Base-by-base conservation (phyloP, 2,329 filamentous ascomycete genomes). In the Grosmannia serpens region DNA sequence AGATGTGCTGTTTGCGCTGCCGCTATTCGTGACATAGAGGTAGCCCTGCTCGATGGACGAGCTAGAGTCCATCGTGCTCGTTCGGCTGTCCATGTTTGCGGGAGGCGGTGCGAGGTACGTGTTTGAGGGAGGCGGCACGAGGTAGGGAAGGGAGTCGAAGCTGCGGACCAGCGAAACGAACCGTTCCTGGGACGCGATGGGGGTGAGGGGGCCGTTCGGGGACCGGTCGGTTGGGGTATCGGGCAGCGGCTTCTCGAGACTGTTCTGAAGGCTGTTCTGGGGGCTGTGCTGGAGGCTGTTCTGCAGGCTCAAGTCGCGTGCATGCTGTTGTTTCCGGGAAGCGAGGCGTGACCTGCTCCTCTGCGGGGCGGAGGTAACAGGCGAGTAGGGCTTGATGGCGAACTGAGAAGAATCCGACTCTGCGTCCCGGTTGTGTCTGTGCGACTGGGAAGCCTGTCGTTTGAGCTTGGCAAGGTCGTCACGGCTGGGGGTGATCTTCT, bases 211-310 rank as follows among this genome's bases (percentile, higher is more conserved):
- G 58, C 68, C 69, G 57, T 64, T 64, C 33, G 70, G 70, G 20
- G 67, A 74, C 53, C 69, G 69, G 57, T 65, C 53, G n/a, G 58
- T 49, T 13, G 60, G 79, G 27, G 79, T 74, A 61, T 77, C 74
- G 41, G 80, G 81, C 26, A 83, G 68, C 54, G 81, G 80, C 67
- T 84, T 84, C 64, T 76, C 75, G 62, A 83, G 78, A 64, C 79
- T 83, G 59, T 78, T 72, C 65, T 81, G 79, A 54, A 83, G 69
- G 63, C 76, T 83, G n/a, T n/a, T n/a, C n/a, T n/a, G n/a, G n/a
- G n/a, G n/a, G n/a, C n/a, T n/a, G n/a, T n/a, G n/a, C 64, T 76
- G 75, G 62, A 83, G 78, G 64, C 79, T 83, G 59, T 78, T 72
- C 65, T 81, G 79, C 55, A 83, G 69, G 63, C 76, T 83, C 67